A percentile compares a stretch with the other conserved stretches of the same genome.
Evolutionary conservation across 2,329 filamentous ascomycete genomes (phyloP).

Genomic region (Beauveria sp.): DNA sequence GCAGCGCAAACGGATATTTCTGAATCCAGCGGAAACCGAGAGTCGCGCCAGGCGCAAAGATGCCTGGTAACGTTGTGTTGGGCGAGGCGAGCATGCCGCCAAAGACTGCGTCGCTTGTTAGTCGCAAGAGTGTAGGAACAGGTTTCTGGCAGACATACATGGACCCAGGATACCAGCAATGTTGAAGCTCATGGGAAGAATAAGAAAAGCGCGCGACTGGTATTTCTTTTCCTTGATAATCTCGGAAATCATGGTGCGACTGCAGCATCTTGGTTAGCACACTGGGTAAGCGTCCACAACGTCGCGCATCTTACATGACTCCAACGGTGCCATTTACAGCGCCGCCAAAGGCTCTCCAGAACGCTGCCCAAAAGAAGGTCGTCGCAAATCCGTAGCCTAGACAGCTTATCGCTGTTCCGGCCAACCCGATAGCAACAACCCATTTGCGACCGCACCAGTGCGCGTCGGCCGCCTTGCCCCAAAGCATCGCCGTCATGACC

Average conservation of each 20-base stretch:
- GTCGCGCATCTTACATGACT: slow-evolving; percentile 33
- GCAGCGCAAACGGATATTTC: slow-evolving; percentile 60
- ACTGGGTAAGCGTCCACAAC: background rate
- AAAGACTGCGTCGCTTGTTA: slow-evolving; percentile 31
- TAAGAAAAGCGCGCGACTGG: slow-evolving; percentile 39
- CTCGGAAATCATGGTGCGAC: slow-evolving; percentile 41
- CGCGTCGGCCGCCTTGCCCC: slow-evolving; percentile 59
- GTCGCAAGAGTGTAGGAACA: background rate
- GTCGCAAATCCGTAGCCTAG: slow-evolving; percentile 66
- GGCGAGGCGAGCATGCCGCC: slow-evolving; percentile 65
- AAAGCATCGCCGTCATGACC: slow-evolving; percentile 64
- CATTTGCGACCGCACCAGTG: slow-evolving; percentile 56
- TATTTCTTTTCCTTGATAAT: slow-evolving; percentile 41
- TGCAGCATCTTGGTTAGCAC: slow-evolving; percentile 13
- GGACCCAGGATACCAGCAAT: slow-evolving; percentile 38
- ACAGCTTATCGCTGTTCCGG: slow-evolving; percentile 59
- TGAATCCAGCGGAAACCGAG: slow-evolving; percentile 58
- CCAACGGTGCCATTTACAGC: slow-evolving; percentile 42
- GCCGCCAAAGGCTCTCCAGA: slow-evolving; percentile 61
- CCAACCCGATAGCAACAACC: slow-evolving; percentile 61
- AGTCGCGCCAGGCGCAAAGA: slow-evolving; percentile 54
- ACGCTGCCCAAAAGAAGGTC: slow-evolving; percentile 55
- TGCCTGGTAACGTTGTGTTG: slow-evolving; percentile 47
- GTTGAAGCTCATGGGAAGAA: slow-evolving; percentile 42
- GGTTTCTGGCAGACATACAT: slow-evolving; percentile 22